Percentiles rank a stretch among this genome's conserved stretches.
Evolutionary conservation across 805 yeast genomes (phyloP).

Genomic region (Yamadazyma paraphyllophila): DNA sequence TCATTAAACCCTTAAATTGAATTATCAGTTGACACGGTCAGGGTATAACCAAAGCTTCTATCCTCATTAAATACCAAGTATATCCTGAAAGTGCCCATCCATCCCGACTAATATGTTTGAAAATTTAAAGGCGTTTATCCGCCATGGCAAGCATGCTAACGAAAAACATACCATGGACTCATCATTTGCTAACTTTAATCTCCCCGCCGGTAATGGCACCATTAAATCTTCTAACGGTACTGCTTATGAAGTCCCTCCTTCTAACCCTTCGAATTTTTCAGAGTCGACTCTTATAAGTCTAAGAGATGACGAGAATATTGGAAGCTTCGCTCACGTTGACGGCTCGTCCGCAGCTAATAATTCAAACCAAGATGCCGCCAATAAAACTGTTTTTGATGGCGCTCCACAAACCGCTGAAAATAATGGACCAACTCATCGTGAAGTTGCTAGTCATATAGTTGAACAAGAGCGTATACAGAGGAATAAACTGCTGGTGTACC

Average conservation of each 20-base stretch:
- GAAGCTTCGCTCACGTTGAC: neutral
- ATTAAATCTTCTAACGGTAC: neutral
- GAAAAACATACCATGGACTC: constrained; percentile 18
- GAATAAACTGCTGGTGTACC: constrained; percentile 26
- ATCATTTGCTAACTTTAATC: neutral
- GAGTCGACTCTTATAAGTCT: neutral
- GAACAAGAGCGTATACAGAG: constrained; percentile 31
- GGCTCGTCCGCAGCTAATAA: neutral
- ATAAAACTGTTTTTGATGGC: too few relatives aligned
- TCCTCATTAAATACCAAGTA: too few relatives aligned
- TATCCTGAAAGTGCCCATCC: neutral
- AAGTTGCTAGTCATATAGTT: constrained; percentile 34
- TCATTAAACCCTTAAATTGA: neutral
- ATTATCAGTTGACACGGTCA: too few relatives aligned
- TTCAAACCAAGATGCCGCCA: neutral
- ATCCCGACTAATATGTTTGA: constrained; percentile 27
- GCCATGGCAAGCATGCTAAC: constrained; percentile 63
- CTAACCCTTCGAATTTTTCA: neutral
- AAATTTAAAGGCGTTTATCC: constrained; percentile 58
- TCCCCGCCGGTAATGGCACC: neutral
- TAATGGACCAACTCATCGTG: constrained; percentile 15
- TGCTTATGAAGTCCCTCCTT: neutral
- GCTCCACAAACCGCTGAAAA: neutral
- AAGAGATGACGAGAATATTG: neutral
- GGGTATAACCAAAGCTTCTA: too few relatives aligned